phyloP scores from a whole-genome alignment of 805 yeast species.

The Scheffersomyces ergatensis region DNA sequence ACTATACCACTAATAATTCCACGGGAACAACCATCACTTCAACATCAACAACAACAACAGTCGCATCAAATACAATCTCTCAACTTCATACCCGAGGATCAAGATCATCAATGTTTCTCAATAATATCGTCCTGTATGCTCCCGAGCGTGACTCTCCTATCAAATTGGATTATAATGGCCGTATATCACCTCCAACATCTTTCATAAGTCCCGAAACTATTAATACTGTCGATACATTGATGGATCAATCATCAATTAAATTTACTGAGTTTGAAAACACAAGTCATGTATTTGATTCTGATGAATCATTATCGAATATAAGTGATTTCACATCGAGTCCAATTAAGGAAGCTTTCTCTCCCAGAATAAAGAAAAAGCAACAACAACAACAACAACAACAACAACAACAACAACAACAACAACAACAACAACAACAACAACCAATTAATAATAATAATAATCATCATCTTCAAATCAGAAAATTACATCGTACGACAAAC shows the following conservation, averaged over 20 bases:
- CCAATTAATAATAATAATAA: neutral
- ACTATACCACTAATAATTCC: too few relatives aligned
- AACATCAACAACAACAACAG: neutral
- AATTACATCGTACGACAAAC: conserved; percentile 14
- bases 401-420: neutral
- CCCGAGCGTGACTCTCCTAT: neutral
- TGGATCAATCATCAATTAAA: conserved; percentile 12
- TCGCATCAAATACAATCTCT: neutral
- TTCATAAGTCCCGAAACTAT: conserved; percentile 9
- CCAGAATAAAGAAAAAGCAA: neutral
- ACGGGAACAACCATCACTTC: neutral
- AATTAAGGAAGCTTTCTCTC: neutral
- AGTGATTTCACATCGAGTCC: neutral
- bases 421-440: neutral
- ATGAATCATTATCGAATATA: neutral
- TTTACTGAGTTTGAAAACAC: neutral
- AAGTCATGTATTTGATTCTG: neutral
- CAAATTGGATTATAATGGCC: neutral
- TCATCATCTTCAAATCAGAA: neutral
- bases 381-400: neutral
- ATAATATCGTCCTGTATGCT: neutral
- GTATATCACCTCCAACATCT: neutral
- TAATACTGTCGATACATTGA: conserved; percentile 13
- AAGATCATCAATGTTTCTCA: conserved; percentile 1
- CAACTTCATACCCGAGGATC: neutral